Conservation (phyloP, 1,139 yeast genomes). For the Blastobotrys ciferrii region DNA sequence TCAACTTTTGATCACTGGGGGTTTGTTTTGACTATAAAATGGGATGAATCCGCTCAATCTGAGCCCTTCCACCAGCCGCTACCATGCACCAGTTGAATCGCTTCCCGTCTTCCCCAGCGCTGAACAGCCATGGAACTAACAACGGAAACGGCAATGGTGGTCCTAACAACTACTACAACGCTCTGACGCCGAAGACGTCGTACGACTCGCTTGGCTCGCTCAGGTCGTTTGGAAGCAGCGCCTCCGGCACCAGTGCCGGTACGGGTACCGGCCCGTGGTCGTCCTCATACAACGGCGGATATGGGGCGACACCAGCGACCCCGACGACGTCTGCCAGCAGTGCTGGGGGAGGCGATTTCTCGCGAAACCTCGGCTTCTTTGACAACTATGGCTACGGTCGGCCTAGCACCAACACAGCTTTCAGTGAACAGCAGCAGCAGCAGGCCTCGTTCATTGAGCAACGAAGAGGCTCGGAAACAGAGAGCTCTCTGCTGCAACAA, state of each 20-base stretch:
- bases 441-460: not conserved
- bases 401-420: not conserved
- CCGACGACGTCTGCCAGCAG: not conserved
- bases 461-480: constrained; percentile 5
- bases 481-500: not conserved
- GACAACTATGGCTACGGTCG: not conserved
- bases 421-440: not conserved
- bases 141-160: constrained; percentile 6
- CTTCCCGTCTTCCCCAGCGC: constrained; percentile 20
- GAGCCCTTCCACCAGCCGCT: not conserved
- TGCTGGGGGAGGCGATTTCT: not conserved
- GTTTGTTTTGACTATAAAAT: not conserved
- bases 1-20: not conserved
- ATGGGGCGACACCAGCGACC: not conserved
- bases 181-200: constrained; percentile 25
- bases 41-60: constrained; percentile 2
- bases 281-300: not conserved
- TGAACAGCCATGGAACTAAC: constrained; percentile 9
- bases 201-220: constrained; percentile 23
- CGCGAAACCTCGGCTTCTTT: constrained; percentile 1
- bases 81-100: constrained; percentile 15
- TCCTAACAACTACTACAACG: constrained; percentile 10
- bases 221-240: constrained; percentile 15
- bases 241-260: constrained; percentile 4
- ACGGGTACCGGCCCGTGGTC: not conserved